These are phyloP conservation scores for Colletotrichum truncatum DNA, from an alignment of 2,329 filamentous ascomycete species.

Conservation along the genomic window DNA sequence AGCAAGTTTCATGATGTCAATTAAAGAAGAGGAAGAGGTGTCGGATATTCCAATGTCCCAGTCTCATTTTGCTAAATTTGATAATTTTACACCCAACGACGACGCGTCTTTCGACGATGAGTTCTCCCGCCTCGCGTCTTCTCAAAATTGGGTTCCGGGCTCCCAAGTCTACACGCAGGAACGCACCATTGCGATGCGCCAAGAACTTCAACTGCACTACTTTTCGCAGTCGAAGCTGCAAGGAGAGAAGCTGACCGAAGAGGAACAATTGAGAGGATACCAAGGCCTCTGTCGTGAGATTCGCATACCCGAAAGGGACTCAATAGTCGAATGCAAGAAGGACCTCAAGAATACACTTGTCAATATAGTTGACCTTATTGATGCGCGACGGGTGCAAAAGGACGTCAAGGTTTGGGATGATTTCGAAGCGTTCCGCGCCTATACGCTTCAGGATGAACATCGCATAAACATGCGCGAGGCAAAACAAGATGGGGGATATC, in stretches of 20 bases:
- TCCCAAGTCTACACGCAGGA: constrained; percentile 38
- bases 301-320: constrained; percentile 31
- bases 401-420: constrained; percentile 38
- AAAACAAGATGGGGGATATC: constrained; percentile 34
- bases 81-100: constrained; percentile 37
- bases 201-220: constrained; percentile 40
- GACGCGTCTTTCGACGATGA: constrained; percentile 41
- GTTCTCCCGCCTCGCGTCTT: constrained; percentile 41
- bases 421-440: constrained; percentile 36
- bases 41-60: too few species aligned
- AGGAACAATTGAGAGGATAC: constrained; percentile 36
- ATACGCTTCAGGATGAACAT: constrained; percentile 35
- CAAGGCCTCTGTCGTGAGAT: constrained; percentile 40
- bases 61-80: too few species aligned
- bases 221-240: constrained; percentile 37
- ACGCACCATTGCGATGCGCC: constrained; percentile 41
- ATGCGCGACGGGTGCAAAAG: constrained; percentile 36
- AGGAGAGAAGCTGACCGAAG: constrained; percentile 29
- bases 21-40: too few species aligned
- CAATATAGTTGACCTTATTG: constrained; percentile 43
- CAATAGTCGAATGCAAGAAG: constrained; percentile 34
- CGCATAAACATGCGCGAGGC: constrained; percentile 34
- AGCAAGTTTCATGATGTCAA: too few species aligned
- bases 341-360: constrained; percentile 28
- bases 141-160: constrained; percentile 40